Conservation (phyloP, 2,329 filamentous ascomycete species). For the Myriosclerotinia scirpicola region DNA sequence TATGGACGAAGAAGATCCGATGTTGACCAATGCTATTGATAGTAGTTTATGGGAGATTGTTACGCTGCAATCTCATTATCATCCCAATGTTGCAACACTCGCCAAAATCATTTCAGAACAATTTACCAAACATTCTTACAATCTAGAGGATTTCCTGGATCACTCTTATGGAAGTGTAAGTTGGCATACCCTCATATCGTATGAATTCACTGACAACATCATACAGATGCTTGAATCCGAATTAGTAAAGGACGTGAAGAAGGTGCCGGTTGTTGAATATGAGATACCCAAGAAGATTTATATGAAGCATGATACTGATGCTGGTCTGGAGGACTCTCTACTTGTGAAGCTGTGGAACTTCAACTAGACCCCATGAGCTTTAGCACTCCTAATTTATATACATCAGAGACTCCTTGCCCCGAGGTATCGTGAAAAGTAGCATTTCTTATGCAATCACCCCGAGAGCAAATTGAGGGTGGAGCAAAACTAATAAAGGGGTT, state of each 20-base stretch:
- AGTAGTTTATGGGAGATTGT: conserved; percentile 95
- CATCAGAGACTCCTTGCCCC: not conserved
- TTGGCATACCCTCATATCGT: conserved; percentile 30
- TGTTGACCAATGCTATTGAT: conserved; percentile 82
- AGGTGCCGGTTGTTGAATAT: conserved; percentile 85
- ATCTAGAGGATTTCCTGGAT: conserved; percentile 95
- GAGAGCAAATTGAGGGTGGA: conserved; percentile 24
- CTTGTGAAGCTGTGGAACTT: conserved; percentile 64
- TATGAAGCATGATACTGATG: conserved; percentile 48
- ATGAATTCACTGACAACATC: conserved; percentile 40
- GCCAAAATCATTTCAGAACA: conserved; percentile 93
- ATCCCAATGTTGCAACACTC: conserved; percentile 93
- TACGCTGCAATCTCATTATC: conserved; percentile 87
- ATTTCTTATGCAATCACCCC: conserved; percentile 23
- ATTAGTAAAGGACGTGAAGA: conserved; percentile 78
- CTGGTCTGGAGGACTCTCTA: conserved; percentile 53
- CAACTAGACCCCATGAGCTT: conserved; percentile 24
- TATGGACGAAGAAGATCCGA: conserved; percentile 74
- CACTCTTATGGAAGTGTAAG: conserved; percentile 82
- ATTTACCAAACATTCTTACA: conserved; percentile 94
- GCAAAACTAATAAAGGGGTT: conserved; percentile 17
- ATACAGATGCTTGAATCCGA: conserved; percentile 78
- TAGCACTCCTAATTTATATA: conserved; percentile 3
- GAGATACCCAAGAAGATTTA: conserved; percentile 67
- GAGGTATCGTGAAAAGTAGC: conserved; percentile 13